phyloP scores from a whole-genome alignment of 192 early-diverging fungal genomes.

The Lobosporangium transversale region DNA sequence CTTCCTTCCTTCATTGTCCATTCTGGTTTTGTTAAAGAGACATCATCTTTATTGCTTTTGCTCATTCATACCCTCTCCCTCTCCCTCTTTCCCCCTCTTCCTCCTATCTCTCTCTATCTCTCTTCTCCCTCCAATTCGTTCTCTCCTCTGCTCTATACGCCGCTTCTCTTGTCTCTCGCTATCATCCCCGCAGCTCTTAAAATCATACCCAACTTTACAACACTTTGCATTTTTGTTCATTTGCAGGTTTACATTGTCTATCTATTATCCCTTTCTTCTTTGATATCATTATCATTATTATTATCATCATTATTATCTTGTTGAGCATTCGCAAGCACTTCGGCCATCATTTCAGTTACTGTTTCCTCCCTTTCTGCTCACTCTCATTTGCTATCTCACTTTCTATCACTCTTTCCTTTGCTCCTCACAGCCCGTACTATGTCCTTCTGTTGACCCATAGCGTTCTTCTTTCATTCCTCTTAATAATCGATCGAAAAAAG shows the following conservation, averaged over 20 bases:
- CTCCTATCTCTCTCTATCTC: not conserved
- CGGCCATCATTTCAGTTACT: not conserved
- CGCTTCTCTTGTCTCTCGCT: not conserved
- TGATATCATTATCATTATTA: not conserved
- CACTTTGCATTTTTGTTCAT: not conserved
- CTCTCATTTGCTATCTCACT: conserved; percentile 7
- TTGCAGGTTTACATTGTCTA: not conserved
- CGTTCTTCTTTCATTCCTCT: not conserved
- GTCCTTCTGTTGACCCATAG: too few relatives aligned
- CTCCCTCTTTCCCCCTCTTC: not conserved
- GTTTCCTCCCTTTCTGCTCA: not conserved
- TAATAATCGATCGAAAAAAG: not conserved
- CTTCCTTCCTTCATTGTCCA: not conserved
- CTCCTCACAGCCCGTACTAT: too few relatives aligned
- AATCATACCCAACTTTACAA: not conserved
- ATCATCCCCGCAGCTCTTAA: too few relatives aligned
- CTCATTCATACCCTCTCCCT: not conserved
- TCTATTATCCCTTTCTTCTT: not conserved
- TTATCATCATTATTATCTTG: too few relatives aligned
- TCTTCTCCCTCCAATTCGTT: not conserved
- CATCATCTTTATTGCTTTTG: too few relatives aligned
- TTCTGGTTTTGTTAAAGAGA: too few relatives aligned
- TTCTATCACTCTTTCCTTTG: not conserved
- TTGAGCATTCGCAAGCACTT: not conserved
- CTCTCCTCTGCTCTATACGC: not conserved